Conservation (phyloP, 176 grass and related monocot genomes). For the Eremochloa ophiuroides region DNA sequence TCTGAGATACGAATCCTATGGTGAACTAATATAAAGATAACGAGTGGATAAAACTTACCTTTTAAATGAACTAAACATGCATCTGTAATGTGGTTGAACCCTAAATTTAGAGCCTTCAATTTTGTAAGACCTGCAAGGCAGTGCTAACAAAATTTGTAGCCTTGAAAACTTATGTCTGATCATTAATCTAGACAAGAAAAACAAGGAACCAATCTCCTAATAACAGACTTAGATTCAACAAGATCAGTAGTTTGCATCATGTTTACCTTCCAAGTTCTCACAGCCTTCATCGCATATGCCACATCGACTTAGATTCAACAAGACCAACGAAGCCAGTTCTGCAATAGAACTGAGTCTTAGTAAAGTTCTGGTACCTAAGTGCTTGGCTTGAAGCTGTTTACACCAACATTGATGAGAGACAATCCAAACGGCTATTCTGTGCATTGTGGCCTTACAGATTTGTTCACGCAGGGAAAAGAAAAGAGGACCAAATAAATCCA, state of each 20-base stretch:
- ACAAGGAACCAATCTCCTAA: neutral
- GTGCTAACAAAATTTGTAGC: neutral
- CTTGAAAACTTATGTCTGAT: slow-evolving; percentile 6
- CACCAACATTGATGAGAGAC: neutral
- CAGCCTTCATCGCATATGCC: slow-evolving; percentile 77
- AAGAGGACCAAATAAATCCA: neutral
- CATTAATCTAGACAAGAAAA: slow-evolving; percentile 15
- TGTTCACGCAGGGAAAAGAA: neutral
- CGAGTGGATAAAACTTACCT: slow-evolving; percentile 25
- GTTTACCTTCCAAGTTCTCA: slow-evolving; percentile 73
- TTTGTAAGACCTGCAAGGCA: slow-evolving; percentile 49
- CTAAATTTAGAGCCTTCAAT: slow-evolving; percentile 75
- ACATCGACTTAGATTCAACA: slow-evolving; percentile 81
- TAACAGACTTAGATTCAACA: neutral
- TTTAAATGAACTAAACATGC: slow-evolving; percentile 76
- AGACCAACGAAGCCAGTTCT: slow-evolving; percentile 63
- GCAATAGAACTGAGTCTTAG: slow-evolving; percentile 32
- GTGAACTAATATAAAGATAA: slow-evolving; percentile 5
- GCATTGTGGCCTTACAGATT: neutral
- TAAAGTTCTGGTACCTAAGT: neutral
- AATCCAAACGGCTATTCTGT: neutral
- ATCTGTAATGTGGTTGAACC: slow-evolving; percentile 86
- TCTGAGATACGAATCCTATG: neutral
- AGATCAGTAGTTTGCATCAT: slow-evolving; percentile 2
- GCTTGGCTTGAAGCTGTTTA: slow-evolving; percentile 9